Evolutionary conservation across 2,329 filamentous ascomycete genomes (phyloP).

Genomic region (Stagonosporopsis rhizophila): DNA sequence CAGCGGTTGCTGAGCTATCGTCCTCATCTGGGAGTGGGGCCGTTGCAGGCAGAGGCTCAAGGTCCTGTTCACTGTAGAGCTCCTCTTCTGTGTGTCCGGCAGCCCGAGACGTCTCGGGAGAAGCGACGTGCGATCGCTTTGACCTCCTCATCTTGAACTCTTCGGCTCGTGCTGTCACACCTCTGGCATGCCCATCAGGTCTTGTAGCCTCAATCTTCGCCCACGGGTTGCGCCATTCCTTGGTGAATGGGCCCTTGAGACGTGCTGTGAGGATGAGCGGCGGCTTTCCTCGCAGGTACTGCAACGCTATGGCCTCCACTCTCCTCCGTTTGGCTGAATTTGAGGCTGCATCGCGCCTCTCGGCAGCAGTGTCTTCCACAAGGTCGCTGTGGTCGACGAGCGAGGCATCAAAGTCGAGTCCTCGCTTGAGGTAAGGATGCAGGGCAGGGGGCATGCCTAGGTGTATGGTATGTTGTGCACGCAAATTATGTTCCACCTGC

Average conservation of each 20-base stretch:
- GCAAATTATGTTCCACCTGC: not conserved
- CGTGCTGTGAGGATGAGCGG: slow-evolving; percentile 67
- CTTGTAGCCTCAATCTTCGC: slow-evolving; percentile 10
- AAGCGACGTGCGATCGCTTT: slow-evolving; percentile 14
- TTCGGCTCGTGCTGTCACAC: not conserved
- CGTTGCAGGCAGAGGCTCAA: slow-evolving; percentile 28
- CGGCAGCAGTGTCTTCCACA: slow-evolving; percentile 55
- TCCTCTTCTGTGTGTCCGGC: slow-evolving; percentile 8
- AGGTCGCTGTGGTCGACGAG: slow-evolving; percentile 44
- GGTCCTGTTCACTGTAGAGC: slow-evolving; percentile 15
- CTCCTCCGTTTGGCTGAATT: slow-evolving; percentile 60
- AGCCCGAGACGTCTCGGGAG: slow-evolving; percentile 32
- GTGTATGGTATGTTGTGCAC: not conserved
- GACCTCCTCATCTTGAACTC: slow-evolving; percentile 3
- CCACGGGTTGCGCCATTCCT: slow-evolving; percentile 50
- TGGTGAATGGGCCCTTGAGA: slow-evolving; percentile 67
- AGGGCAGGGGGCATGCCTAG: slow-evolving; percentile 28
- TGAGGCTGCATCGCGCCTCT: slow-evolving; percentile 65
- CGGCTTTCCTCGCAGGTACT: slow-evolving; percentile 64
- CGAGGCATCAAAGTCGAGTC: slow-evolving; percentile 32
- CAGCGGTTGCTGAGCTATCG: slow-evolving; percentile 17
- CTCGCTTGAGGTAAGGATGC: slow-evolving; percentile 35
- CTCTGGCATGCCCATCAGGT: not conserved
- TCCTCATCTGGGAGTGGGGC: slow-evolving; percentile 23
- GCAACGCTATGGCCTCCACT: slow-evolving; percentile 66